Conservation (phyloP, 1,284 basidiomycete genomes). For the Leccinum discolor region DNA sequence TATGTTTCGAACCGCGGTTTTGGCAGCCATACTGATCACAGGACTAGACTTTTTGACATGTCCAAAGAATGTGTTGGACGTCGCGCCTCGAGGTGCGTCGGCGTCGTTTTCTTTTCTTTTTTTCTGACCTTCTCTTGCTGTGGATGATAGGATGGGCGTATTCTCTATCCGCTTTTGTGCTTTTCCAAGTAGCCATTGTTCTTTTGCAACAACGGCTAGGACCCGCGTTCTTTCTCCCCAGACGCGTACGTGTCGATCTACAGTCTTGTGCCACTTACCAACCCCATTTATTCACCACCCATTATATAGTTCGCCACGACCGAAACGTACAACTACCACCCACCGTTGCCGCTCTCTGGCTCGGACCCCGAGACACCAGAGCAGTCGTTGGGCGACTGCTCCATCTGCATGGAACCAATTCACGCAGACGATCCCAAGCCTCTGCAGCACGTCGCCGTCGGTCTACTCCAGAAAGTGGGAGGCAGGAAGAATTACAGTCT, state of each 20-base stretch:
- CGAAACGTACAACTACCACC: slow-evolving; percentile 84
- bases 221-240: slow-evolving; percentile 81
- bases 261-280: not conserved
- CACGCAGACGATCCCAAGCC: slow-evolving; percentile 48
- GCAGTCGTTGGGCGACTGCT: slow-evolving; percentile 78
- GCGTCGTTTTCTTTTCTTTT: not conserved
- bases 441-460: slow-evolving; percentile 32
- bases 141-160: slow-evolving; percentile 63
- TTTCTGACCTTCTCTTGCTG: slow-evolving; percentile 1
- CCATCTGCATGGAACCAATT: slow-evolving; percentile 91
- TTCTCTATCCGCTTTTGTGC: slow-evolving; percentile 60
- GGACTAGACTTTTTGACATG: slow-evolving; percentile 76
- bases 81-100: slow-evolving; percentile 60
- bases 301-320: slow-evolving; percentile 55
- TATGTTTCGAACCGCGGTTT: not conserved
- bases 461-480: slow-evolving; percentile 34
- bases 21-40: slow-evolving; percentile 2
- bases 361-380: slow-evolving; percentile 75
- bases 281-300: not conserved
- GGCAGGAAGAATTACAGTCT: slow-evolving; percentile 76
- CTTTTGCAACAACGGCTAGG: slow-evolving; percentile 78
- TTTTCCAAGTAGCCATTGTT: slow-evolving; percentile 65
- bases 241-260: slow-evolving; percentile 39
- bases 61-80: slow-evolving; percentile 83
- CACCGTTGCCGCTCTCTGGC: slow-evolving; percentile 54